These are phyloP conservation scores for Diaporthe sp. DNA, from an alignment of 2,329 filamentous ascomycete genomes.

Conservation along the genomic window DNA sequence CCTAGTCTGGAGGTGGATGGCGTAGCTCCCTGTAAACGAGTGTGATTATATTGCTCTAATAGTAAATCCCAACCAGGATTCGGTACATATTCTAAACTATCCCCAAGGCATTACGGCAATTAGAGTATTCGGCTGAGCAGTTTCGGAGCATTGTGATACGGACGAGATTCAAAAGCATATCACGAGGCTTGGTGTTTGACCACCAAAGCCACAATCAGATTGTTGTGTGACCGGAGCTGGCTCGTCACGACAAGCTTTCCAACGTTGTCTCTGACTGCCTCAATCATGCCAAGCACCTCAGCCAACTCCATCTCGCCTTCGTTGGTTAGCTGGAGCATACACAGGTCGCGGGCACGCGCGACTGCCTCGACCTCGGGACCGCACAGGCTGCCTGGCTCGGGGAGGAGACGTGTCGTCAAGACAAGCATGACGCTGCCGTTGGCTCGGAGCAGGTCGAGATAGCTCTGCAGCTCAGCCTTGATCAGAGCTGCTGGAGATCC, in stretches of 20 bases:
- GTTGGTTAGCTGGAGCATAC: constrained; percentile 49
- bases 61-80: background rate
- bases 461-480: constrained; percentile 48
- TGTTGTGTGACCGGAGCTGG: constrained; percentile 42
- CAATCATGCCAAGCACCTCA: constrained; percentile 49
- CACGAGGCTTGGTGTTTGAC: constrained; percentile 1
- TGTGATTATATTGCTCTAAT: background rate
- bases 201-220: background rate
- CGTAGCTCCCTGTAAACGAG: too few relatives aligned
- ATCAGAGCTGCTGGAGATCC: constrained; percentile 41
- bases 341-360: constrained; percentile 49
- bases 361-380: constrained; percentile 44
- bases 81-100: background rate
- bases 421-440: constrained; percentile 48
- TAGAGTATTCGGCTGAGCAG: background rate
- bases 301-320: constrained; percentile 48
- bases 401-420: constrained; percentile 47
- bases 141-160: background rate
- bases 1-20: too few relatives aligned
- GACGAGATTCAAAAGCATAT: background rate
- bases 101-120: background rate
- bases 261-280: constrained; percentile 45
- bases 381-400: constrained; percentile 44
- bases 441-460: constrained; percentile 50
- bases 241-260: constrained; percentile 47